These are phyloP conservation scores for Gentiana macrophylla DNA, from an alignment of 257 asterid species.

Conservation along the genomic window DNA sequence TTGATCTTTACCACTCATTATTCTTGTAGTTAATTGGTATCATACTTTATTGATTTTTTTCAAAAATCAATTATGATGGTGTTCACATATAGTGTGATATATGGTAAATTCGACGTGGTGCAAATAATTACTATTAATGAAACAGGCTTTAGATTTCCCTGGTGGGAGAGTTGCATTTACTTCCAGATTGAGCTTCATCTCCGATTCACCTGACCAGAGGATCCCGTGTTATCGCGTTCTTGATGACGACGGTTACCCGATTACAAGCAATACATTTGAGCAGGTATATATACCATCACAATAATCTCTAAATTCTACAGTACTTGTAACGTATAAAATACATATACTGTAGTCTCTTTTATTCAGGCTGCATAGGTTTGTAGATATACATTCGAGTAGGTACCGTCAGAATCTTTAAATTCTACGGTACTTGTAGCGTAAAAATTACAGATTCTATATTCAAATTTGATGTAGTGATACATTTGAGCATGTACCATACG, in stretches of 20 bases:
- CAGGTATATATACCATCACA: constrained; percentile 28
- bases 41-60: too few relatives aligned
- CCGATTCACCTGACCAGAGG: constrained; percentile 53
- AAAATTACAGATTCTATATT: too few relatives aligned
- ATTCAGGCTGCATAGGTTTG: too few relatives aligned
- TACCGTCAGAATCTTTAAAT: too few relatives aligned
- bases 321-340: too few relatives aligned
- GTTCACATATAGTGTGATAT: neutral
- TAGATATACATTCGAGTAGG: too few relatives aligned
- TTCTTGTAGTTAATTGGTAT: neutral
- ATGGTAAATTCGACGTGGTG: neutral
- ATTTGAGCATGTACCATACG: too few relatives aligned
- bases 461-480: too few relatives aligned
- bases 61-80: neutral
- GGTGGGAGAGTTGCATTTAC: constrained; percentile 75
- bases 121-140: neutral
- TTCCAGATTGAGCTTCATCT: constrained; percentile 47
- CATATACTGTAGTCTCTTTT: too few relatives aligned
- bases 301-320: too few relatives aligned
- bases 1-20: neutral
- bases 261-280: constrained; percentile 36
- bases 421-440: too few relatives aligned
- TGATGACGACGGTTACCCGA: constrained; percentile 56
- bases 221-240: constrained; percentile 85
- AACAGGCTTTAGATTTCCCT: constrained; percentile 67